phyloP scores from a whole-genome alignment of 2,329 filamentous ascomycete genomes.

The Aspergillus sp. region DNA sequence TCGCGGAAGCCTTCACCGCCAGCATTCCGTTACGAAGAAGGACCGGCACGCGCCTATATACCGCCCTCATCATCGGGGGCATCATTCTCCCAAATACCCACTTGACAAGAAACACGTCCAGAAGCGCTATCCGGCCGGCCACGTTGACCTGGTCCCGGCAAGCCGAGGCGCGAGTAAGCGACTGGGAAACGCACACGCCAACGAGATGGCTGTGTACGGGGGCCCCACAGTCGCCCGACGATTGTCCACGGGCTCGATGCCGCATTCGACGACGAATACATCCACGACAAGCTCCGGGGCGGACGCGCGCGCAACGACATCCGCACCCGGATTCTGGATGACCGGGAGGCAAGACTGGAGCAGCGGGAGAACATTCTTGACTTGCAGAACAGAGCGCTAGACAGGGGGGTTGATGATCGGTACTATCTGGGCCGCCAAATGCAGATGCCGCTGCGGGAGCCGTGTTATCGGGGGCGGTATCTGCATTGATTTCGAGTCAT shows the following conservation, averaged over 20 bases:
- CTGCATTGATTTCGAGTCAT: too few relatives aligned
- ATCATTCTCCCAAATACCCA: constrained; percentile 4
- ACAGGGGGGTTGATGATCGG: too few relatives aligned
- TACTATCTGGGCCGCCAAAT: too few relatives aligned
- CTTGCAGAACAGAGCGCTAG: constrained; percentile 11
- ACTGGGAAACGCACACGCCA: constrained; percentile 1
- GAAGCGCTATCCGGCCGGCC: constrained; percentile 8
- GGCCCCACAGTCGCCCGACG: constrained; percentile 9
- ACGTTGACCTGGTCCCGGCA: constrained; percentile 17
- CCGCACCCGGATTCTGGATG: constrained; percentile 18
- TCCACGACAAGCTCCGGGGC: constrained; percentile 5
- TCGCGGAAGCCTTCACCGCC: constrained; percentile 12
- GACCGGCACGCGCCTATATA: constrained; percentile 10
- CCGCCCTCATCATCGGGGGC: constrained; percentile 20
- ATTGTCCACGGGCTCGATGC: constrained; percentile 10
- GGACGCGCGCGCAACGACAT: constrained; percentile 14
- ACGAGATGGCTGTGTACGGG: constrained; percentile 5
- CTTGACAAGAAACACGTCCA: constrained; percentile 4
- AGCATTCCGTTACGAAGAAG: constrained; percentile 12
- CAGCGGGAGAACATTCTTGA: constrained; percentile 16
- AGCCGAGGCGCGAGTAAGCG: constrained; percentile 9
- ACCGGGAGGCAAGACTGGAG: constrained; percentile 17
- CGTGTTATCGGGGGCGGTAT: too few relatives aligned
- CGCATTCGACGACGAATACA: constrained; percentile 5
- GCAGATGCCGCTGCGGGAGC: too few relatives aligned